These are phyloP conservation scores for Quercus dentata DNA, from an alignment of 306 rosid species.

Conservation along the genomic window DNA sequence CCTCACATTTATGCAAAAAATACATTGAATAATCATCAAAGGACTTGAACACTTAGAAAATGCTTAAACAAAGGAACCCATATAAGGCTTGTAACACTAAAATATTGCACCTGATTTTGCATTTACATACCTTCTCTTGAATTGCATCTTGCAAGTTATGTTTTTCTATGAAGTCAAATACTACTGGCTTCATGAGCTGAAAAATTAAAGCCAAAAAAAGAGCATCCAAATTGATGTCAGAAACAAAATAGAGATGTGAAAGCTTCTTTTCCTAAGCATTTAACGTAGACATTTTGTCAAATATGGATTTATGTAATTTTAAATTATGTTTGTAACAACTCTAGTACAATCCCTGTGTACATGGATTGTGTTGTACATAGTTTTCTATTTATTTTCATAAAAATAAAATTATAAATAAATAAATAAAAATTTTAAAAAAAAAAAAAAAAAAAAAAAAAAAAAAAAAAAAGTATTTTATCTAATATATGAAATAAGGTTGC, in stretches of 20 bases:
- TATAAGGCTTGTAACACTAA: background rate
- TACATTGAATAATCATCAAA: background rate
- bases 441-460: no score
- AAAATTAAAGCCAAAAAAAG: constrained; percentile 19
- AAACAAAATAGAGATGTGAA: background rate
- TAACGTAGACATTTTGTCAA: background rate
- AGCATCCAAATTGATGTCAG: constrained; percentile 10
- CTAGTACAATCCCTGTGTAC: no score
- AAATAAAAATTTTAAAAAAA: no score
- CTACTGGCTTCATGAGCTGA: constrained; percentile 88
- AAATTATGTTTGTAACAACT: no score
- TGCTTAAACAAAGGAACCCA: constrained; percentile 10
- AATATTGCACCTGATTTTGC: background rate
- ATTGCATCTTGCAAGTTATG: constrained; percentile 73
- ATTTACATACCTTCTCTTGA: constrained; percentile 72
- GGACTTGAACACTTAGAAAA: background rate
- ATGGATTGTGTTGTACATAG: no score
- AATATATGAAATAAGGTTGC: background rate
- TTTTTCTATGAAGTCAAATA: constrained; percentile 87
- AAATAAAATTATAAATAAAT: no score
- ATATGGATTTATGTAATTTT: no score
- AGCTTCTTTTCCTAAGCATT: constrained; percentile 8
- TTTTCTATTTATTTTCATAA: no score
- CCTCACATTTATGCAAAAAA: constrained; percentile 8
- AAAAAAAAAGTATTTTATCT: constrained; percentile 32